Evolutionary conservation across 148 eudicot species (phyloP), one percentile per base, ranked within the genome.

Genomic region (Rhododendron simsii): DNA sequence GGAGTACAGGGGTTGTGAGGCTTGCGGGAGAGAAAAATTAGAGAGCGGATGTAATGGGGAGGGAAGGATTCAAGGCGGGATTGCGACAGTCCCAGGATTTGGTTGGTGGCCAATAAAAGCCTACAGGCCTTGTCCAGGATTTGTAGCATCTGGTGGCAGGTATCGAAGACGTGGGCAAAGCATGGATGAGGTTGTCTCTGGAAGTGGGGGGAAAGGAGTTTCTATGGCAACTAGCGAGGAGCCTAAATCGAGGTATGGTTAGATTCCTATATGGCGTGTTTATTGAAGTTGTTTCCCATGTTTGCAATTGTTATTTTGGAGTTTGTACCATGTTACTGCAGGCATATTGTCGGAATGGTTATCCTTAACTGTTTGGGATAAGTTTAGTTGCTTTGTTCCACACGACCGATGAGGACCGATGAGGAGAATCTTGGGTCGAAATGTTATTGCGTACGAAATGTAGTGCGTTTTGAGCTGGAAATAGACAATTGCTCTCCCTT

Each of bases 91-190:
- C 67, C 98, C 99, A 28, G 99, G 99, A 28, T 96, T 96, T 61
- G 99, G 99, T 50, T 96, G 99, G 98, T 96, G 99, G 99, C 99
- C 99, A 0, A 96, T 96, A 67, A 96, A 96, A 89, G 99, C 98
- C 87, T 96, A 93, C 67, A 91, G 99, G 91, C 99, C 99, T 88
- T 96, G 99, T 57, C 99, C 99, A 35, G 98, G 92, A 3, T 95
- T 93, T 86, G 87, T 96, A 65, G 94, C 95, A 1, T 88, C 96
- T 18, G 99, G 99, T 85, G 99, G 99, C 28, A 91, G 93, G 88
- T 96, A 96, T 89, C 89, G 89, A 81, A 85, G 98, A 37, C 94
- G 88, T 26, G 99, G 99, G 14, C 99, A 96, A 80, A 96, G 95
- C 91, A 90, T 96, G 95, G 99, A 96, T 83, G 97, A 96, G 83